Evolutionary conservation across 352 stramenopile species (phyloP).

Genomic region (Phytopythium delawarense): DNA sequence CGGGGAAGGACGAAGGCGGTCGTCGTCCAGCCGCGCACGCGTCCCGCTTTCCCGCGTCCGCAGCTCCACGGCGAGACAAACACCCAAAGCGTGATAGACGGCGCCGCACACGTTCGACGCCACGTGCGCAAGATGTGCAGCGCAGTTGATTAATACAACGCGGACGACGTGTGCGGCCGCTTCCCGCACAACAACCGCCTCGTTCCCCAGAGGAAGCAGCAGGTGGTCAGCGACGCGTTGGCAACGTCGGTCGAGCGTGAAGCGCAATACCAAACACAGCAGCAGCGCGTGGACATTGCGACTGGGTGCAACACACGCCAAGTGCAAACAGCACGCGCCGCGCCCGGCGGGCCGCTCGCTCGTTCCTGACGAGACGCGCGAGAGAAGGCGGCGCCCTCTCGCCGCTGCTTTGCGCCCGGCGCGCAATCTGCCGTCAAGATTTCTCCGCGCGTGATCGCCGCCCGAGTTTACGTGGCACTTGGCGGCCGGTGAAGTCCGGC

Average conservation of each 20-base stretch:
- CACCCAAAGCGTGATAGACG: not conserved
- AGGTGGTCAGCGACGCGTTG: not conserved
- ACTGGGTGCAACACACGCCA: not conserved
- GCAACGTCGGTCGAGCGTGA: not conserved
- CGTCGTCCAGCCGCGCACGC: not conserved
- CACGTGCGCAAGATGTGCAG: no score
- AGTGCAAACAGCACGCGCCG: not conserved
- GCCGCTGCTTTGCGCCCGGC: slow-evolving; percentile 4
- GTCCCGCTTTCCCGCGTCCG: not conserved
- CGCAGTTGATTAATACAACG: no score
- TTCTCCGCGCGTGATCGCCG: slow-evolving; percentile 1
- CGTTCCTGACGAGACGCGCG: not conserved
- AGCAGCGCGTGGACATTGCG: not conserved
- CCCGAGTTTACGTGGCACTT: not conserved
- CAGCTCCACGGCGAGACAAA: no score
- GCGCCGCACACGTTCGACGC: not conserved
- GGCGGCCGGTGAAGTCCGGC: no score
- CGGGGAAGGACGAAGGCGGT: not conserved
- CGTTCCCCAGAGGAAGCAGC: not conserved
- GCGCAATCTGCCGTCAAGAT: not conserved
- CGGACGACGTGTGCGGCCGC: no score
- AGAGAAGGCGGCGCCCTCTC: not conserved
- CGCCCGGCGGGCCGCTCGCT: not conserved
- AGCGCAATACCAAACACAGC: not conserved
- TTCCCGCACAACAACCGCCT: no score